Evolutionary conservation across 257 asterid genomes (phyloP), one percentile per base, ranked within the genome.

Genomic region (Solanum boliviense): DNA sequence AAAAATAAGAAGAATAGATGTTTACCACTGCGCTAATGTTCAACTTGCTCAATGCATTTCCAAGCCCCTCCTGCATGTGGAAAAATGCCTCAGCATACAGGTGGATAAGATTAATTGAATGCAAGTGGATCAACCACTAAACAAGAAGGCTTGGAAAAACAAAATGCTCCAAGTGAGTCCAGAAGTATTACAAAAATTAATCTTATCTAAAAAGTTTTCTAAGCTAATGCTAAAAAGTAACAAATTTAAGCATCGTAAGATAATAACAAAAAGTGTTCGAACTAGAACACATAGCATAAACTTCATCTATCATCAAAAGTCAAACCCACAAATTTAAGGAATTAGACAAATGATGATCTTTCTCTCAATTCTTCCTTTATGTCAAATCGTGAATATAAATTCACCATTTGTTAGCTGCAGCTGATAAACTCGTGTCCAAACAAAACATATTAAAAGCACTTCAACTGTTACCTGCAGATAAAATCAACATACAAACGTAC

Each of bases 21-120:
- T 58, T 48, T 95, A 97, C 99, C 99, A 96, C 99, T 25, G 99
- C 88, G 68, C 88, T 88, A 73, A 97, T 90, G 60, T 92, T 88
- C n/a, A 91, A 93, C 90, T 94, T 94, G 95, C 92, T 88, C 90
- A 94, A 87, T 67, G 94, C 93, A 90, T 86, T 88, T 79, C 89
- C 92, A 89, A 97, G 98, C 89, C 81, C 96, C 88, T 90, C 96
- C 99, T 97, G 98, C 93, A 92, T 85, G 87, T 75, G 74, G 86
- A 86, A 60, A 62, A 36, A 84, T 78, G 89, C 88, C 88, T 87
- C 85, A 86, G 48, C 34, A 20, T 2, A 44, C 76, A 46, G 27
- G 38, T 25, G 36, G 46, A 89, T 21, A 36, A 11, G 52, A 13
- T 83, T 52, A 23, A 18, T 25, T 58, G 68, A 29, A 74, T 31